Evolutionary conservation across 2,329 filamentous ascomycete genomes (phyloP).

Genomic region (Fusarium tricinctum): DNA sequence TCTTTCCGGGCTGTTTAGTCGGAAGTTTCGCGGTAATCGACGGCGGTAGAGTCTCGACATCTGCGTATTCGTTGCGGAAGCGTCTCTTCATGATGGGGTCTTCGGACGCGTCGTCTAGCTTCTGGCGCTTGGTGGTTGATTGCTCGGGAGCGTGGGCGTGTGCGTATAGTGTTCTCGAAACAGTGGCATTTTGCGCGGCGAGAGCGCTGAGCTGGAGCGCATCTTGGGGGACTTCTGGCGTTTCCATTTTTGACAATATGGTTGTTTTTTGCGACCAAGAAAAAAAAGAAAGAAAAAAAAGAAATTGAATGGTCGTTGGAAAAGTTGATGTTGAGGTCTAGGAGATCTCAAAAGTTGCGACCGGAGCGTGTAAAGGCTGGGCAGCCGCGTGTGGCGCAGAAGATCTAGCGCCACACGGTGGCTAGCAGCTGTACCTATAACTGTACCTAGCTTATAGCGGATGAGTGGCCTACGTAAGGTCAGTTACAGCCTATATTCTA

Average conservation of each 20-base stretch:
- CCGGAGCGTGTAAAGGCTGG: conserved; percentile 43
- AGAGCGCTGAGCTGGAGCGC: conserved; percentile 54
- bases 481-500: conserved; percentile 13
- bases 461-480: conserved; percentile 16
- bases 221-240: conserved; percentile 51
- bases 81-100: conserved; percentile 60
- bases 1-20: conserved; percentile 55
- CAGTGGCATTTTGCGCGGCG: conserved; percentile 54
- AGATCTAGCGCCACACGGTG: conserved; percentile 39
- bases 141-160: conserved; percentile 40
- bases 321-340: conserved; percentile 33
- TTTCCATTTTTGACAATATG: conserved; percentile 52
- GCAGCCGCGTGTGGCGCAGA: conserved; percentile 52
- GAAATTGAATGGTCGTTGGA: conserved; percentile 24
- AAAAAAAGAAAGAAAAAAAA: conserved; percentile 7
- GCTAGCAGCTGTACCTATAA: conserved; percentile 18
- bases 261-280: conserved; percentile 15
- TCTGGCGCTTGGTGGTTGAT: conserved; percentile 56
- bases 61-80: conserved; percentile 80
- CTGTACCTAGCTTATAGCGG: background rate
- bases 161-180: conserved; percentile 53
- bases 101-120: conserved; percentile 54
- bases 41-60: conserved; percentile 82
- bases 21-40: conserved; percentile 85
- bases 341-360: conserved; percentile 43